phyloP scores from a whole-genome alignment of 495 filamentous ascomycete species.

The Amniculicola lignicola region DNA sequence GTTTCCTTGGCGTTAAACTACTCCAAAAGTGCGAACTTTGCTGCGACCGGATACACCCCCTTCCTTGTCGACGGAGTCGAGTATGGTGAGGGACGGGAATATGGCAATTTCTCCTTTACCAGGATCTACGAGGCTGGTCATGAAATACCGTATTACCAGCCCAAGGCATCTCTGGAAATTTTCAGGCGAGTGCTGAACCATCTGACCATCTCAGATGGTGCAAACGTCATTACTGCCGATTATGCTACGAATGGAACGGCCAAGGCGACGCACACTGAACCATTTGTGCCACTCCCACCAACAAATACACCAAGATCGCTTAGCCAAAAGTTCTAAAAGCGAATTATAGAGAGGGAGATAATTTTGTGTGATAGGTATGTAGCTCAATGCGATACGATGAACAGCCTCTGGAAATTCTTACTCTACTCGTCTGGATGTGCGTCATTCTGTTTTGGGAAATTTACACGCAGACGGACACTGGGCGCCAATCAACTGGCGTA shows the following conservation, averaged over 20 bases:
- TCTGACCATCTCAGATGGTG: constrained; percentile 6
- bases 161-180: constrained; percentile 15
- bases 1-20: constrained; percentile 55
- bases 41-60: constrained; percentile 53
- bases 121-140: constrained; percentile 48
- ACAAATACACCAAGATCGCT: constrained; percentile 12
- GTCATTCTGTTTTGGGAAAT: too few relatives aligned
- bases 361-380: too few relatives aligned
- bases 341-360: too few relatives aligned
- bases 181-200: constrained; percentile 18
- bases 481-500: too few relatives aligned
- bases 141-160: constrained; percentile 38
- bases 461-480: too few relatives aligned
- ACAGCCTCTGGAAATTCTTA: too few relatives aligned
- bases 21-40: constrained; percentile 47
- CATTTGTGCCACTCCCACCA: constrained; percentile 49
- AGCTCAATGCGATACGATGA: too few relatives aligned
- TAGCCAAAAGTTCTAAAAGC: too few relatives aligned
- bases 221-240: constrained; percentile 42
- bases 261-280: constrained; percentile 57
- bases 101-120: constrained; percentile 48
- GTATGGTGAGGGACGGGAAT: constrained; percentile 46
- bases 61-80: constrained; percentile 43
- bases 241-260: constrained; percentile 50
- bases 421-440: too few relatives aligned